Evolutionary conservation across 2,329 filamentous ascomycete species (phyloP).

Genomic region (Fusarium longipes): DNA sequence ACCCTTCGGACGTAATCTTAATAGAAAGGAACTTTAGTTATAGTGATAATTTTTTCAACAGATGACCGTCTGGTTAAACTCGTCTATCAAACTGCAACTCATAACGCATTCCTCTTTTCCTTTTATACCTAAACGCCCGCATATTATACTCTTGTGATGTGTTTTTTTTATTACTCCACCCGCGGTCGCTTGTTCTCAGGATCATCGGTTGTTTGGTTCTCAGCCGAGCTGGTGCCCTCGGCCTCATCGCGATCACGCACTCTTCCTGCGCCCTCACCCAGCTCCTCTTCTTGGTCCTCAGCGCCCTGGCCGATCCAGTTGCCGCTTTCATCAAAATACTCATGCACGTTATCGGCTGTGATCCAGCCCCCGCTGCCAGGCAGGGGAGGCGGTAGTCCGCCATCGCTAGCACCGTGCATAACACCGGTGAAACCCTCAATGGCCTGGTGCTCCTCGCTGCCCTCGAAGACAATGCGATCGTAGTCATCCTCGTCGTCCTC

Average conservation of each 20-base stretch:
- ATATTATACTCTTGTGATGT: conserved; percentile 3
- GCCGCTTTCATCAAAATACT: conserved; percentile 84
- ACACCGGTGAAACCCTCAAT: conserved; percentile 69
- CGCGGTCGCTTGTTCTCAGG: conserved; percentile 61
- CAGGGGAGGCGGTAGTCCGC: conserved; percentile 72
- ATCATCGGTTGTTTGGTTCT: conserved; percentile 53
- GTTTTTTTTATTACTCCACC: conserved; percentile 53
- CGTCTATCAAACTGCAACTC: conserved; percentile 6
- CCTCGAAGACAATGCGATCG: conserved; percentile 68
- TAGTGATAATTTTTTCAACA: not conserved
- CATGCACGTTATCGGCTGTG: conserved; percentile 88
- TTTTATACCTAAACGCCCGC: conserved; percentile 40
- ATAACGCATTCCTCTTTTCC: conserved; percentile 6
- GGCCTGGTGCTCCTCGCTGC: conserved; percentile 59
- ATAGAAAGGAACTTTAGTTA: conserved; percentile 28
- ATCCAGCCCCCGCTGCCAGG: conserved; percentile 86
- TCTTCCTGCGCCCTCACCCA: conserved; percentile 73
- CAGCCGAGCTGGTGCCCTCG: conserved; percentile 60
- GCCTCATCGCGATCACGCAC: conserved; percentile 65
- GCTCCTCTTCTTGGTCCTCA: conserved; percentile 56
- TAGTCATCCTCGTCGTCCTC: conserved; percentile 67
- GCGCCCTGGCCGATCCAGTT: conserved; percentile 72
- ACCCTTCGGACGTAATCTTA: conserved; percentile 43
- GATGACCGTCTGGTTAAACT: not conserved
- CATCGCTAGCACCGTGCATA: conserved; percentile 58